Conservation (phyloP, 495 filamentous ascomycete species). For the Penicillium tannophilum region DNA sequence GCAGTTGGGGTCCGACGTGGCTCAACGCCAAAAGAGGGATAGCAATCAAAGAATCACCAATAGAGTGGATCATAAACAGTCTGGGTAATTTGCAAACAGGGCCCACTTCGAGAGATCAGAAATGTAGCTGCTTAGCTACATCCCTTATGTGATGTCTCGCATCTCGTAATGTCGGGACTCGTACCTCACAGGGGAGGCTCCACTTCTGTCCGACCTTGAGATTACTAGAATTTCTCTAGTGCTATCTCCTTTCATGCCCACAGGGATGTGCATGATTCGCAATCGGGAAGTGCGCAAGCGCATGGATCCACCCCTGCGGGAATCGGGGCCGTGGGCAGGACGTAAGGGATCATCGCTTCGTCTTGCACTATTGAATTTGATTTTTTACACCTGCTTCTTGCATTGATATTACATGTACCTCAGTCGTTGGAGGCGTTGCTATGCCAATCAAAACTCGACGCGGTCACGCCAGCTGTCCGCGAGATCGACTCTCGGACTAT, state of each 20-base stretch:
- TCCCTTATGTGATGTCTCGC: slow-evolving; percentile 33
- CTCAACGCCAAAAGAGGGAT: slow-evolving; percentile 26
- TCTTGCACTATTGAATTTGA: slow-evolving; percentile 16
- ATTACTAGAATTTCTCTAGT: not conserved
- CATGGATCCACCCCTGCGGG: slow-evolving; percentile 19
- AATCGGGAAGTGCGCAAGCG: slow-evolving; percentile 12
- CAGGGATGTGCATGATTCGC: slow-evolving; percentile 19
- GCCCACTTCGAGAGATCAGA: slow-evolving; percentile 17
- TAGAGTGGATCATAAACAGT: slow-evolving; percentile 16
- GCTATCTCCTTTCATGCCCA: not conserved
- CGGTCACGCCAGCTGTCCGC: slow-evolving; percentile 11
- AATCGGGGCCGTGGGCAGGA: slow-evolving; percentile 1
- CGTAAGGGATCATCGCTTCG: slow-evolving; percentile 19
- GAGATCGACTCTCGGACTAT: slow-evolving; percentile 13
- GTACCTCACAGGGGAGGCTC: slow-evolving; percentile 3
- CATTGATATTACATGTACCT: not conserved
- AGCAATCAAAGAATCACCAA: slow-evolving; percentile 6
- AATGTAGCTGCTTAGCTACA: slow-evolving; percentile 8
- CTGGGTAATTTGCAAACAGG: slow-evolving; percentile 23
- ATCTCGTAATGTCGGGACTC: slow-evolving; percentile 11
- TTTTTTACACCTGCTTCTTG: not conserved
- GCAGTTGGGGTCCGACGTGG: slow-evolving; percentile 20
- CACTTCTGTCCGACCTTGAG: slow-evolving; percentile 14
- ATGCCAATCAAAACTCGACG: not conserved
- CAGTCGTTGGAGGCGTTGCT: slow-evolving; percentile 2